phyloP scores from a whole-genome alignment of 257 asterid species.

The Anisodus tanguticus region DNA sequence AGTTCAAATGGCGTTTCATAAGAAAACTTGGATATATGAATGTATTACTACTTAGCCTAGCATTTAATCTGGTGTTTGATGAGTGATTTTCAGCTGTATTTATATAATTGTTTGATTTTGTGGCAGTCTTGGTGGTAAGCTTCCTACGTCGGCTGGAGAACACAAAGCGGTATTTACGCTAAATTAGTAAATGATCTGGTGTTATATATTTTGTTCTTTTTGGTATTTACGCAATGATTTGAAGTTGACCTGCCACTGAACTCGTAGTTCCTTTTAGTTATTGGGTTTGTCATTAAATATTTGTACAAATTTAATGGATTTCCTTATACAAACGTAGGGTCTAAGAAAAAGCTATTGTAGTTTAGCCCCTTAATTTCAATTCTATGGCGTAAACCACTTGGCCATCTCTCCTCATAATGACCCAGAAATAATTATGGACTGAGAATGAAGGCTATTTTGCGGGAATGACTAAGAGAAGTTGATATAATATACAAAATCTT shows the following conservation, averaged over 20 bases:
- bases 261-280: background rate
- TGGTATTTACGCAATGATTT: background rate
- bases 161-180: slow-evolving; percentile 52
- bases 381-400: background rate
- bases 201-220: background rate
- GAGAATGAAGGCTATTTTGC: background rate
- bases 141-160: slow-evolving; percentile 59
- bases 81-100: background rate
- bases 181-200: background rate
- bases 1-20: background rate
- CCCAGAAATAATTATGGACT: background rate
- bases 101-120: background rate
- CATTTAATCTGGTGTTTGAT: background rate
- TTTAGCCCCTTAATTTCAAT: background rate
- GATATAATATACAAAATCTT: background rate
- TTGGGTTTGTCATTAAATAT: background rate
- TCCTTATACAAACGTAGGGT: background rate
- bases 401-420: background rate
- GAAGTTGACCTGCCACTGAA: background rate
- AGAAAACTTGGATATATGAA: background rate
- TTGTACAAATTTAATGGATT: too few relatives aligned
- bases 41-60: background rate
- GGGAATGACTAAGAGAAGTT: background rate
- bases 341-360: background rate
- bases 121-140: slow-evolving; percentile 85